Evolutionary conservation across 257 asterid genomes (phyloP), one percentile per base, ranked within the genome.

Genomic region (Gardenia jasminoides): DNA sequence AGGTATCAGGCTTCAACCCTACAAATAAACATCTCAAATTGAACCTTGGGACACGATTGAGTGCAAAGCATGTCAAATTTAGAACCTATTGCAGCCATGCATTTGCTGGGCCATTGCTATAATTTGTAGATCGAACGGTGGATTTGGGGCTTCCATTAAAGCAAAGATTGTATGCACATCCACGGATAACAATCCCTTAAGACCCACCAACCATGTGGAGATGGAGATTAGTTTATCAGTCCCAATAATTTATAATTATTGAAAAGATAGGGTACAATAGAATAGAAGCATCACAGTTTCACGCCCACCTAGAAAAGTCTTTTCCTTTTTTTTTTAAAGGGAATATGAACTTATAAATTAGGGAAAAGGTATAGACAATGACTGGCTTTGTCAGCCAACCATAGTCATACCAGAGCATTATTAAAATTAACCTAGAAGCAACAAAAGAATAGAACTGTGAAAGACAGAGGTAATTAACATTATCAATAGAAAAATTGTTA

Each of bases 261-360:
- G 66, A 62, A 47, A 70, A 56, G 72, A 69, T 47, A 48, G 12
- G 39, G 82, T 69, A 44, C 70, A 79, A 77, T 59, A 84, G 88
- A 88, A 86, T 86, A 86, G 88, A 86, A 86, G 87, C 84, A 88
- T 86, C 88, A 81, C 59, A 76, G 83, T 77, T 76, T 84, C 89
- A 82, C 90, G 84, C 61, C 64, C 77, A 82, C 84, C 87, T 26
- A 83, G 65, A 80, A 83, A 30, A 81, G 72, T 20, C 22, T 22
- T 47, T 67, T 48, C 17, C 24, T 75, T 74, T 19, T 67, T 8
- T 46, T 46, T 46, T 46, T 54, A 22, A 72, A 43, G 67, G 36
- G 76, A 61, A 48, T 77, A 67, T 80, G 74, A 76, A 54, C 19
- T 72, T 39, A 76, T 30, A 72, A 80, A 82, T 62, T 56, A 74